Base-by-base conservation (phyloP, 2,329 filamentous ascomycete species). In the Fusarium duplospermum region DNA sequence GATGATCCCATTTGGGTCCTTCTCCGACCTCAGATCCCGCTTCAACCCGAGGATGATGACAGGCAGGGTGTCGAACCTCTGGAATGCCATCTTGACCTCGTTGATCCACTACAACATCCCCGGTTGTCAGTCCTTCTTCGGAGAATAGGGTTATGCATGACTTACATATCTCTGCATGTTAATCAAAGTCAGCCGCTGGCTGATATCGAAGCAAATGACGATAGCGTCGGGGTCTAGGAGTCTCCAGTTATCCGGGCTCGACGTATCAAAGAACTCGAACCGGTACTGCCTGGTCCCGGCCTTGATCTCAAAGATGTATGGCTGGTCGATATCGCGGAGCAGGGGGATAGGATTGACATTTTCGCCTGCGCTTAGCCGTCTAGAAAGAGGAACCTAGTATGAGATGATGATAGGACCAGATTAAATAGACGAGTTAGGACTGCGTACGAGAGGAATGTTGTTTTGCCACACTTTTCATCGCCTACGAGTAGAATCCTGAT, bases 151-250 rank as follows among this genome's bases (percentile, higher is more conserved):
- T 27, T n/a, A 14, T 31, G 33, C 42, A 24, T 33, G 20, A 84
- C 87, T 72, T 68, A 91, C 89, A 76, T 87, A 81, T 81, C 86
- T 82, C 78, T 89, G 86, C 83, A 90, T 85, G 76, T 90, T 89
- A 74, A 90, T 86, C 62, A 92, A 84, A 74, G 86, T 90, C 50
- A 88, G 78, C 47, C 90, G 85, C 71, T 88, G 87, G 80, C 87
- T 89, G 76, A 92, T 90, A 76, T 91, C 89, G 76, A 89, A 92
- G 81, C 90, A 91, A 67, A 91, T 81, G 31, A 91, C 82, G 60
- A 91, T 82, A 33, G 91, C 82, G 78, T 92, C 87, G 0, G 90
- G 90, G 16, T 85, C 84, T 20, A 91, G 82, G n/a, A 88, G 82
- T 56, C 83, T 86, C 90, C 90, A 92, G 77, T 86, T 88, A 27